Base-by-base conservation (phyloP, 1,139 yeast species). In the Arxiozyma bovina region DNA sequence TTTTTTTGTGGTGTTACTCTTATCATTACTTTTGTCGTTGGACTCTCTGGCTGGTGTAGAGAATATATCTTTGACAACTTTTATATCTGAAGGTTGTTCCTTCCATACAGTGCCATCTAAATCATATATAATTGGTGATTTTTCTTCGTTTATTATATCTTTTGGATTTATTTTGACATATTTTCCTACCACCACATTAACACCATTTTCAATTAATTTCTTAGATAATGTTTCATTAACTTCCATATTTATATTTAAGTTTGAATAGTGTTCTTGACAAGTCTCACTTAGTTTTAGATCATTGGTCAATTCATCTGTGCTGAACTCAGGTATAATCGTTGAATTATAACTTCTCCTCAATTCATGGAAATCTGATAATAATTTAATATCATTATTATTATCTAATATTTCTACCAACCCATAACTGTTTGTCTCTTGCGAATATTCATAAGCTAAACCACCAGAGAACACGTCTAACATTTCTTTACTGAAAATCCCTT, bases 381-480 rank as follows among this genome's bases (percentile, higher is more conserved):
- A 54, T 43, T 73, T 73, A 1, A 78, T 82, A 63, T 81, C 77
- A 0, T 91, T 93, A 50, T 77, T 73, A 3, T 65, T 65, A 56
- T 78, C 78, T 56, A 78, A 77, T 18, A 85, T 70, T 53, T 80
- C 79, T 2, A 93, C 96, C 46, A 93, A 75, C 0, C 99, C 99
- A 70, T 93, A 93, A 66, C 87, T 82, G 67, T 90, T 90, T 27
- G 85, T 81, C 66, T 89, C 98, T 69, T 90, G 93, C 1, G 95
- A 81, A 70, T 79, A 93, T 69, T 93, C 98, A 68, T 93, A 93
- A 1, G 89, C 94, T 55, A 93, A 75, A 0, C 99, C 99, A 9
- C 99, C 99, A 57, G 93, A 82, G 70, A 90, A 91, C 2, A 86
- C 90, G 42, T 78, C 77, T 42, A 83, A 74, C 97, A 93, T 89